Percentiles rank a stretch among this genome's conserved stretches.
Conservation (phyloP, 2,329 filamentous ascomycete species). For the Dendryphion nanum region DNA sequence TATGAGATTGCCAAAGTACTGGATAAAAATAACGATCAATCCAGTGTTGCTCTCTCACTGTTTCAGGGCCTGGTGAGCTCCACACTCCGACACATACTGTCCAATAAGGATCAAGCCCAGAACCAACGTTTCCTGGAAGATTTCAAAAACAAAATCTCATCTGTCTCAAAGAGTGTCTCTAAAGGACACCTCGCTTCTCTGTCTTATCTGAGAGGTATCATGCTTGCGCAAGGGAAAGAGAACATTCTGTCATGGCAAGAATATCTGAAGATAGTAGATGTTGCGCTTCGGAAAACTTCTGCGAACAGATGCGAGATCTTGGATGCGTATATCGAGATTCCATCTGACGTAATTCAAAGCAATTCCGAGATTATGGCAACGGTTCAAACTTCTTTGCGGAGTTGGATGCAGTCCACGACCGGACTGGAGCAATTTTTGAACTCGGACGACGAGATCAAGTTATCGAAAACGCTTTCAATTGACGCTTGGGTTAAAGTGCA, state of each 20-base stretch:
- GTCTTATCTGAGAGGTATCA: constrained; percentile 24
- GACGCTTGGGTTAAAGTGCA: constrained; percentile 15
- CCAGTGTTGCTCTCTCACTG: constrained; percentile 14
- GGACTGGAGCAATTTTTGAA: constrained; percentile 12
- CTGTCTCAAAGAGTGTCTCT: constrained; percentile 15
- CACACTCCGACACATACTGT: constrained; percentile 28
- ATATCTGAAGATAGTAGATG: constrained; percentile 22
- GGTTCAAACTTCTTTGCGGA: constrained; percentile 16
- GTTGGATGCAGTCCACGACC: constrained; percentile 19
- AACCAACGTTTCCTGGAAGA: constrained; percentile 31
- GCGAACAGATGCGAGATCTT: constrained; percentile 16
- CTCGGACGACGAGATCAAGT: background rate
- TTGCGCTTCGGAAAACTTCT: constrained; percentile 15
- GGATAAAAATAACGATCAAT: constrained; percentile 12
- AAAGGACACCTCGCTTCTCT: constrained; percentile 22
- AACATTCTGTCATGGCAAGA: constrained; percentile 18
- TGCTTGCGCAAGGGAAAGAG: constrained; percentile 21
- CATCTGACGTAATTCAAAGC: constrained; percentile 14
- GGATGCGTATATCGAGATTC: constrained; percentile 29
- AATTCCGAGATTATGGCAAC: constrained; percentile 12
- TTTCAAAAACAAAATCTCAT: constrained; percentile 20
- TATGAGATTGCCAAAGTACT: constrained; percentile 30
- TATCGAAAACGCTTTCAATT: background rate
- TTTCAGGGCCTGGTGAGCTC: constrained; percentile 25
- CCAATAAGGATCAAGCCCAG: constrained; percentile 33